Base-by-base conservation (phyloP, 2,329 filamentous ascomycete genomes). In the Phoma herbarum region DNA sequence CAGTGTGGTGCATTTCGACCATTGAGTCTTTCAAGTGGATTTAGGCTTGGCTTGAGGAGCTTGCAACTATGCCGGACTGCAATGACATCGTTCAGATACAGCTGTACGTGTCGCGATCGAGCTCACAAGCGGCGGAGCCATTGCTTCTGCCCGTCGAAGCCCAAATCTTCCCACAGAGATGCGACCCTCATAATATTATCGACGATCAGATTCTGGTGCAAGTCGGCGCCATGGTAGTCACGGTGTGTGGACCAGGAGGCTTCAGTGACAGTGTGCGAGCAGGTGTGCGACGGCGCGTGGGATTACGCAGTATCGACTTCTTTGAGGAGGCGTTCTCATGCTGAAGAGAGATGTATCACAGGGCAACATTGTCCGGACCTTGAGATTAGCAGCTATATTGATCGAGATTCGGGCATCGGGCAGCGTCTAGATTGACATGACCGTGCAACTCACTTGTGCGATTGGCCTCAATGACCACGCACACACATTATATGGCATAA, bases 1-100 rank as follows among this genome's bases (percentile, higher is more conserved):
- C 97, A 2, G 85, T 97, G 54, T 97, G 94, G 93, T 88, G 96
- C 67, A 89, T 97, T 60, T 90, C 93, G 52, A 90, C 91, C 53
- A 88, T 89, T 31, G 89, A 96, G 66, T 87, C 92, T 46, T 83
- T 97, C 5, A 91, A 96, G 74, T 97, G 93, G 93, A 90, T 96
- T 49, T 85, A 90, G 6, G 90, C 91, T 0, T 97, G 91, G 88
- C 91, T 92, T 87, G 91, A 88, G 5, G 83, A 88, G 68, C 90
- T 97, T 49, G 83, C 97, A 33, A 83, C 84, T 48, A 88, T 97
- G 83, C 88, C 90, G 14, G 84, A 87, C 66, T 88, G 92, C 50
- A 85, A 89, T 52, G 90, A 96, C 31, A 83, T 96, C n/a, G 84
- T 98, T 28, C 88, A 86, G 60, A 89, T 97, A 70, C 87, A 92